phyloP scores from a whole-genome alignment of 139 green algal species.

The Coccomyxa sp. region DNA sequence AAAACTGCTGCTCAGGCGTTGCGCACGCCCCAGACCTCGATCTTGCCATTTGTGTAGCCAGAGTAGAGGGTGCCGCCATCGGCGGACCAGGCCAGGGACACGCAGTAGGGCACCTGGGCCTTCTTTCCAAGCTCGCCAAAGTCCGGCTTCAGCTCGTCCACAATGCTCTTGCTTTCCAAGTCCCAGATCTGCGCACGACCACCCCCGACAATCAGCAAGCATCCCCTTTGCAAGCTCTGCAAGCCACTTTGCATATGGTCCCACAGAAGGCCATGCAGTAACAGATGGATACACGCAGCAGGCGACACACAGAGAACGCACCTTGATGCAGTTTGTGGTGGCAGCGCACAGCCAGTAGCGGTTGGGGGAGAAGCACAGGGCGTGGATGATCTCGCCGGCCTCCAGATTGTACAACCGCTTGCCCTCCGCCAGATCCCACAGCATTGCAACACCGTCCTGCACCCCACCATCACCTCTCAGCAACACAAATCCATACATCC shows the following conservation, averaged over 20 bases:
- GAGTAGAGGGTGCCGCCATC: constrained; percentile 93
- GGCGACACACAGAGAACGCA: constrained; percentile 8
- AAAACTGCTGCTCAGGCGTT: constrained; percentile 16
- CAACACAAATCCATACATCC: neutral
- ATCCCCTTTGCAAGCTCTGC: neutral
- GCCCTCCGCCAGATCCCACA: constrained; percentile 98
- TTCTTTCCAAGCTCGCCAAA: constrained; percentile 21
- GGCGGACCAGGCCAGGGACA: constrained; percentile 92
- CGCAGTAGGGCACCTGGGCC: constrained; percentile 81
- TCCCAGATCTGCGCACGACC: constrained; percentile 86
- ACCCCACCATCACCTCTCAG: constrained; percentile 2
- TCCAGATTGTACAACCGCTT: constrained; percentile 99
- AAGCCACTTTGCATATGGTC: too few species aligned
- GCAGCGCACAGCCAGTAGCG: constrained; percentile 99
- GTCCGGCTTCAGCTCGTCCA: constrained; percentile 84
- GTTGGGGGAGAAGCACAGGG: constrained; percentile 97
- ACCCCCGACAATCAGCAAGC: neutral
- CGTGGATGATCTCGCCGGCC: constrained; percentile 96
- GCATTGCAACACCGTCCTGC: constrained; percentile 96
- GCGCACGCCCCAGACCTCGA: constrained; percentile 75
- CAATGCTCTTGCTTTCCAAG: constrained; percentile 93
- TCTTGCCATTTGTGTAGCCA: constrained; percentile 81
- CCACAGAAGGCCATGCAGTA: neutral
- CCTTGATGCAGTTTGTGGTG: constrained; percentile 80
- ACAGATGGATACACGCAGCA: neutral